These are phyloP conservation scores for Nakaseomyces kungkrabaensis DNA, from an alignment of 1,139 yeast species.

Conservation along the genomic window DNA sequence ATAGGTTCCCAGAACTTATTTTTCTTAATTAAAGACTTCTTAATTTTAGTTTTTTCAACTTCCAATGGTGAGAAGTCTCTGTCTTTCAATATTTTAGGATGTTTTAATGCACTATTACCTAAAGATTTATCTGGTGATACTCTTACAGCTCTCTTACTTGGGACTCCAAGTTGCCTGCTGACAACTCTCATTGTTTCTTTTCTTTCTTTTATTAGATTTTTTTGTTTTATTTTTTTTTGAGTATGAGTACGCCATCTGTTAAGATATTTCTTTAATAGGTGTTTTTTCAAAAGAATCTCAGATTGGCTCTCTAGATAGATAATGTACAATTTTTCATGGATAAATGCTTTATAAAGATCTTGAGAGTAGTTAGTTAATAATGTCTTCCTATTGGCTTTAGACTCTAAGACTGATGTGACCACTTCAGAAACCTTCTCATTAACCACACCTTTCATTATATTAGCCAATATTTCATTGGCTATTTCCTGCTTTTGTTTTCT, in stretches of 20 bases:
- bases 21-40: slow-evolving; percentile 15
- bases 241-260: slow-evolving; percentile 25
- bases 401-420: not conserved
- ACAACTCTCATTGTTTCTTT: slow-evolving; percentile 36
- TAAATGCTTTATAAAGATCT: slow-evolving; percentile 49
- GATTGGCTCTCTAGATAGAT: slow-evolving; percentile 38
- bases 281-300: slow-evolving; percentile 25
- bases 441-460: slow-evolving; percentile 31
- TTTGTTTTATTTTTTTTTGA: slow-evolving; percentile 27
- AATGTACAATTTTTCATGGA: slow-evolving; percentile 45
- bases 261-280: slow-evolving; percentile 27
- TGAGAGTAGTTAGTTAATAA: slow-evolving; percentile 33
- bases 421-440: slow-evolving; percentile 9
- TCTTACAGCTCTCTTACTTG: slow-evolving; percentile 10
- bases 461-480: not conserved
- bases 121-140: slow-evolving; percentile 15
- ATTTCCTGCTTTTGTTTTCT: not conserved
- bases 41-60: slow-evolving; percentile 22
- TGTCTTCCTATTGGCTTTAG: not conserved
- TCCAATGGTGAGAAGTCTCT: slow-evolving; percentile 19
- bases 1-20: slow-evolving; percentile 22
- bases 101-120: slow-evolving; percentile 11
- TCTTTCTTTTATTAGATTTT: slow-evolving; percentile 33
- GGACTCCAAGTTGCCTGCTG: slow-evolving; percentile 31
- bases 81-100: slow-evolving; percentile 12